Conservation (phyloP, 257 asterid species). For the Nicotiana knightiana region DNA sequence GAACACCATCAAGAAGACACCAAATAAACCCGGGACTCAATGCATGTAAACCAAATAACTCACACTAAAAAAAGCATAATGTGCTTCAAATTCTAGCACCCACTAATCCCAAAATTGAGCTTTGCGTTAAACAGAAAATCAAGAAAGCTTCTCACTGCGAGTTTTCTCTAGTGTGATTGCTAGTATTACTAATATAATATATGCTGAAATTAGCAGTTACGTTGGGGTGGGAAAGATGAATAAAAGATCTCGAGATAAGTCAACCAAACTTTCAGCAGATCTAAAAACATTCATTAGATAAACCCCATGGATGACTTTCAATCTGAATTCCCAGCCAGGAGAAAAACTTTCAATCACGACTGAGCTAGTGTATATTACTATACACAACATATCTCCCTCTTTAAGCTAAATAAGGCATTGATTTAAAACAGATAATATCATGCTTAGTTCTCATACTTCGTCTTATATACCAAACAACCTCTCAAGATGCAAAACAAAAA, state of each 20-base stretch:
- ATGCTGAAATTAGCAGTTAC: background rate
- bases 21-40: background rate
- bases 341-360: background rate
- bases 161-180: background rate
- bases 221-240: no score
- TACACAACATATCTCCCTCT: background rate
- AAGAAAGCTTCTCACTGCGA: background rate
- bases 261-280: background rate
- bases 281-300: background rate
- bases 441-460: background rate
- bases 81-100: background rate
- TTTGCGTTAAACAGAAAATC: background rate
- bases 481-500: no score
- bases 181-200: background rate
- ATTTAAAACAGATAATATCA: background rate
- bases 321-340: no score
- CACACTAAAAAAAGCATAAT: background rate
- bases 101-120: background rate
- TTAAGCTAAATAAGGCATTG: background rate
- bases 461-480: no score
- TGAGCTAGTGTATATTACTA: background rate
- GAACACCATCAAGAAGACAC: slow-evolving; percentile 10
- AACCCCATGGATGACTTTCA: background rate
- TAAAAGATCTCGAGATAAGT: no score
- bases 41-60: background rate